Base-by-base conservation (phyloP, 2,329 filamentous ascomycete species). In the Tolypocladium tropicale region DNA sequence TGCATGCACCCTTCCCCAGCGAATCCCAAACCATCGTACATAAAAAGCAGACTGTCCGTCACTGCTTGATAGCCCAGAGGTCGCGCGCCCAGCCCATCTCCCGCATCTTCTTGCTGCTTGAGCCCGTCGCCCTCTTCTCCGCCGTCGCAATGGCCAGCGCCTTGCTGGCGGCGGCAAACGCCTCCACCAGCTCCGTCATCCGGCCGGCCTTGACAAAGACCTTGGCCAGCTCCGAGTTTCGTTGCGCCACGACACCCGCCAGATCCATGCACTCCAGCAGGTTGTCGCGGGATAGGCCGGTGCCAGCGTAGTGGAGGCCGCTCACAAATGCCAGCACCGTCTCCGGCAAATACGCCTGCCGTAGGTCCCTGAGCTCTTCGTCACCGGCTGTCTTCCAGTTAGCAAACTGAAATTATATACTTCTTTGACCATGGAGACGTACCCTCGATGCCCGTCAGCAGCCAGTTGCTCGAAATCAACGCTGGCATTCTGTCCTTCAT, bases 261-360 rank as follows among this genome's bases (percentile, higher is more conserved):
- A 99, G 76, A 57, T 96, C 89, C 88, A 99, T 93, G 64, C 86
- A 89, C 66, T 93, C 85, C 30, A 94, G 79, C 21, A 95, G 78
- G 61, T 87, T 82, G 57, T 93, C 89, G 48, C 90, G 84, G 50
- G 84, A 86, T 48, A 95, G 75, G 52, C 83, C 79, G 51, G 84
- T 85, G 4, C 90, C 90, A 0, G 88, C 87, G 65, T 88, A 88
- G 68, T 95, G 88, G 53, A 97, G 76, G 1, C 88, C 85, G 64
- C 82, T 86, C 67, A 94, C 83, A 68, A 94, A 96, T 3, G 88
- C 89, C 53, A 99, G 79, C 46, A 96, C 77, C 21, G 89, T 81
- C 68, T 96, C 91, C 2, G 94, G 92, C 3, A 99, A 78, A 70
- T 95, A 97, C 0, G 83, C 81, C 55, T 84, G 80, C 61, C 91